These are phyloP conservation scores for Delitschia confertaspora DNA, from an alignment of 495 filamentous ascomycete species.

Conservation along the genomic window DNA sequence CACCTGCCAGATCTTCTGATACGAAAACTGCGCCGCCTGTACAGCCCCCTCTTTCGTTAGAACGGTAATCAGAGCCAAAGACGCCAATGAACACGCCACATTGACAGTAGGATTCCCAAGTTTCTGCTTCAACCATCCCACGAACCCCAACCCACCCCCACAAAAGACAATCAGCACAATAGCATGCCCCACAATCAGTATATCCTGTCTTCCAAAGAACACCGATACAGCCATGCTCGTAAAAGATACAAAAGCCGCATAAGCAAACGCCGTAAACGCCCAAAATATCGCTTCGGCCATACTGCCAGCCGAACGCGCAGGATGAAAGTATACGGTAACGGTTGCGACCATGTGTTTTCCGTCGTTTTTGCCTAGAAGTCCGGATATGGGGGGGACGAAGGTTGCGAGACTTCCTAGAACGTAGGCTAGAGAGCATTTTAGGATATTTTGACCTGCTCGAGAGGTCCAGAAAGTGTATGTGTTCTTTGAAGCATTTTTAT, in stretches of 20 bases:
- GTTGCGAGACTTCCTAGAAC: conserved; percentile 80
- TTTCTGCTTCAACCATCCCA: conserved; percentile 88
- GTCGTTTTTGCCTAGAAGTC: conserved; percentile 73
- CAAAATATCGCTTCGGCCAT: conserved; percentile 87
- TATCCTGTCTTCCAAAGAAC: conserved; percentile 57
- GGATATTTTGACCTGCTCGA: conserved; percentile 58
- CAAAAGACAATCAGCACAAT: conserved; percentile 80
- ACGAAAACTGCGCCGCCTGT: conserved; percentile 67
- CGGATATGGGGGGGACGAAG: conserved; percentile 64
- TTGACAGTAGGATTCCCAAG: conserved; percentile 81
- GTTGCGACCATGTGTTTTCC: conserved; percentile 95
- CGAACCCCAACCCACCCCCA: conserved; percentile 78
- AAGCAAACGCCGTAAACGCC: conserved; percentile 70
- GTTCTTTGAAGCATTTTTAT: conserved; percentile 1
- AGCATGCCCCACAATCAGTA: conserved; percentile 64
- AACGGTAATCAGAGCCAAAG: conserved; percentile 85
- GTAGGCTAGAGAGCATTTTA: conserved; percentile 94
- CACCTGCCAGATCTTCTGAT: conserved; percentile 77
- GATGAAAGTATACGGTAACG: conserved; percentile 92
- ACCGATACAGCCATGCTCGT: conserved; percentile 80
- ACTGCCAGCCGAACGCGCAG: conserved; percentile 79
- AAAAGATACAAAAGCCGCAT: conserved; percentile 71
- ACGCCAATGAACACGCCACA: conserved; percentile 80
- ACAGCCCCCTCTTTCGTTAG: conserved; percentile 88
- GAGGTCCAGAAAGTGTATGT: conserved; percentile 42